Conservation (phyloP, 768 basidiomycete species). For the Amanita brunnescens region DNA sequence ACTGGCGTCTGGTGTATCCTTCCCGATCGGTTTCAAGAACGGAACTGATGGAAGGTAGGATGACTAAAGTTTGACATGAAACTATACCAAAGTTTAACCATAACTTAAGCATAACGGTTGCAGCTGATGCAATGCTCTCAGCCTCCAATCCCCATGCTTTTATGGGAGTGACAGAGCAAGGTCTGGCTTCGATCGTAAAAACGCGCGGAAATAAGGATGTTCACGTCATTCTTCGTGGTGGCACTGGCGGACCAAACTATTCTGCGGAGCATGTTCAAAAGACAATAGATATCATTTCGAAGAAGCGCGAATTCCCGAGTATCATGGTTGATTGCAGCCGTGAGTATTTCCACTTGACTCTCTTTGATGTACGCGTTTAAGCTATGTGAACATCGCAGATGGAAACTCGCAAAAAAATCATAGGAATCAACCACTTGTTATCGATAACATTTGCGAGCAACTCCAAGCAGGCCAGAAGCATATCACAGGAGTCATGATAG, state of each 20-base stretch:
- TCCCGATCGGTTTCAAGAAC: constrained; percentile 99
- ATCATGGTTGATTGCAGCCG: constrained; percentile 88
- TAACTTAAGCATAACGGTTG: constrained; percentile 59
- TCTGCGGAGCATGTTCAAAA: constrained; percentile 59
- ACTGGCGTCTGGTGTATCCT: constrained; percentile 90
- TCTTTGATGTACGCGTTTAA: neutral
- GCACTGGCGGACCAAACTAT: constrained; percentile 87
- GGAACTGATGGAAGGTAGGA: constrained; percentile 87
- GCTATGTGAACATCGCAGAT: constrained; percentile 36
- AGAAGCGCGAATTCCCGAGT: constrained; percentile 54
- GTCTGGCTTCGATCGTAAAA: constrained; percentile 92
- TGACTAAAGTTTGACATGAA: constrained; percentile 8
- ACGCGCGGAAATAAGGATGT: constrained; percentile 81
- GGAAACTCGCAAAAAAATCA: constrained; percentile 97
- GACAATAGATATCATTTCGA: constrained; percentile 54
- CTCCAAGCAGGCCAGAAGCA: constrained; percentile 56
- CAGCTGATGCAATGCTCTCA: constrained; percentile 94
- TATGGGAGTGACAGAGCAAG: constrained; percentile 86
- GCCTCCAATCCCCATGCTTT: constrained; percentile 91
- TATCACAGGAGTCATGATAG: constrained; percentile 96
- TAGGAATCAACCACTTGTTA: constrained; percentile 80
- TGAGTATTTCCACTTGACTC: constrained; percentile 26
- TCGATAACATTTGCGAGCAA: constrained; percentile 66
- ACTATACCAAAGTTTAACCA: neutral
- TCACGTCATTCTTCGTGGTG: constrained; percentile 94